Evolutionary conservation across 2,329 filamentous ascomycete species (phyloP).

Genomic region (Hypoxylon sp.): DNA sequence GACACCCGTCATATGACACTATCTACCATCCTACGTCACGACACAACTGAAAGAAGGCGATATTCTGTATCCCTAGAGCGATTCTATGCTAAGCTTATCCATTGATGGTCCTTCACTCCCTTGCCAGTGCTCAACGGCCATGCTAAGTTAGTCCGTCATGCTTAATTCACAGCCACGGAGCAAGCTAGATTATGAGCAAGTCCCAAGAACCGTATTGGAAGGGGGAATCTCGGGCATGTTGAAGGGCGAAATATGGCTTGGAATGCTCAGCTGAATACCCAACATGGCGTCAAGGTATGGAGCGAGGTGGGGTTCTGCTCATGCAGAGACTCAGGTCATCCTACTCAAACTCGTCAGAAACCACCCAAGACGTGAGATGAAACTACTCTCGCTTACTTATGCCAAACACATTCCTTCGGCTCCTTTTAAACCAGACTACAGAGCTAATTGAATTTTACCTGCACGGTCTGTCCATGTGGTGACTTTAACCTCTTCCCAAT

Average conservation of each 20-base stretch:
- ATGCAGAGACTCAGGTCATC: neutral
- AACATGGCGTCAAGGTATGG: neutral
- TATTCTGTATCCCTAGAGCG: neutral
- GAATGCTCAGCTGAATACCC: neutral
- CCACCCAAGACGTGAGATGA: neutral
- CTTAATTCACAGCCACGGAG: neutral
- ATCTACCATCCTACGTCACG: neutral
- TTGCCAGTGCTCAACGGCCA: neutral
- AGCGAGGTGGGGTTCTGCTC: neutral
- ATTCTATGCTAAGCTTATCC: neutral
- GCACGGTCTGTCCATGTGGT: neutral
- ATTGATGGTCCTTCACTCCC: neutral
- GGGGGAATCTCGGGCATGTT: neutral
- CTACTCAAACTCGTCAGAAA: neutral
- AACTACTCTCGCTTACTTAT: neutral
- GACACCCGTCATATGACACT: neutral
- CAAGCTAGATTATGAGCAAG: neutral
- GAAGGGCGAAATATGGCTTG: neutral
- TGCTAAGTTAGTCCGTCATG: conserved; percentile 1
- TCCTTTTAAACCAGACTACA: neutral
- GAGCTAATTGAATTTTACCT: neutral
- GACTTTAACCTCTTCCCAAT: neutral
- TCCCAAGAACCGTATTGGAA: neutral
- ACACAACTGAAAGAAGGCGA: neutral
- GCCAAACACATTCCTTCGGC: neutral